Percentiles rank a stretch among this genome's conserved stretches.
phyloP scores from a whole-genome alignment of 2,329 filamentous ascomycete genomes.

The Cladosporium sp. region DNA sequence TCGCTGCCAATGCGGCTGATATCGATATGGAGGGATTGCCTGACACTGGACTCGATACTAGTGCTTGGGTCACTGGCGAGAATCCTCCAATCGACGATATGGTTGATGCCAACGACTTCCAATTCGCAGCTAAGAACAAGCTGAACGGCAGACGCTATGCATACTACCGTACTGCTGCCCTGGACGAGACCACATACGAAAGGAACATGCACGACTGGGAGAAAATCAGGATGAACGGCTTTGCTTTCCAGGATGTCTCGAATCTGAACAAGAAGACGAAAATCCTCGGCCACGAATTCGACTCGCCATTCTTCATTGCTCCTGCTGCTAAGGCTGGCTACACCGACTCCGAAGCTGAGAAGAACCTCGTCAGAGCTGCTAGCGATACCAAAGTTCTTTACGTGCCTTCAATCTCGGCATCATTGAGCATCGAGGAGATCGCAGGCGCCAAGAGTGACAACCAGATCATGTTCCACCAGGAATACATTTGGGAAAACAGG shows the following conservation, averaged over 20 bases:
- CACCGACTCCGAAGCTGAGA: slow-evolving; percentile 56
- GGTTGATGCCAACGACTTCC: slow-evolving; percentile 32
- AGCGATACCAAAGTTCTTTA: slow-evolving; percentile 53
- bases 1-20: slow-evolving; percentile 19
- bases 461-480: slow-evolving; percentile 45
- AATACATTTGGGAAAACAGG: slow-evolving; percentile 52
- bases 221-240: slow-evolving; percentile 32
- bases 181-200: slow-evolving; percentile 34
- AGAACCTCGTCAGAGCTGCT: slow-evolving; percentile 49
- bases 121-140: slow-evolving; percentile 44
- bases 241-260: slow-evolving; percentile 29
- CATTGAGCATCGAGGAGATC: slow-evolving; percentile 38
- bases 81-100: slow-evolving; percentile 30
- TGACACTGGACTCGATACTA: slow-evolving; percentile 32
- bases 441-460: slow-evolving; percentile 30
- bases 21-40: slow-evolving; percentile 33
- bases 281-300: slow-evolving; percentile 81
- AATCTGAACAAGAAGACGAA: slow-evolving; percentile 56
- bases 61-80: slow-evolving; percentile 28
- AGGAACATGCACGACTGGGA: slow-evolving; percentile 32
- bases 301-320: slow-evolving; percentile 89
- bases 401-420: slow-evolving; percentile 44
- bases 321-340: slow-evolving; percentile 92
- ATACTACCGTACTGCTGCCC: slow-evolving; percentile 32
- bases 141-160: slow-evolving; percentile 27